Base-by-base conservation (phyloP, 2,329 filamentous ascomycete genomes). In the Fusarium sublunatum region DNA sequence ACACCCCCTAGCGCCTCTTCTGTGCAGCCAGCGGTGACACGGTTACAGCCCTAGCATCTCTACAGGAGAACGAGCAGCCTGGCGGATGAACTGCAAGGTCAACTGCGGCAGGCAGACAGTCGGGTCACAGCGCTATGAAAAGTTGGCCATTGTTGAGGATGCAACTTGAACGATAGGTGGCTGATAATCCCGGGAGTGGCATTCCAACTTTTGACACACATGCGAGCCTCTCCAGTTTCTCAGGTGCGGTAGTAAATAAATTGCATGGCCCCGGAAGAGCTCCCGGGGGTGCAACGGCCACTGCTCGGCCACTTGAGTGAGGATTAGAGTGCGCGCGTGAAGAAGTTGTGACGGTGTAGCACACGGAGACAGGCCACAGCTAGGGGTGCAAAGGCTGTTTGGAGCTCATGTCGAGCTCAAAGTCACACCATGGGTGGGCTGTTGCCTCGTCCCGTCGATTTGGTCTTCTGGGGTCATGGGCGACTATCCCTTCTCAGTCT, bases 361-460 rank as follows among this genome's bases (percentile, higher is more conserved):
- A 58, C 58, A 57, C 55, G 29, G 42, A 36, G 68, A 70, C 65
- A 68, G 64, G 53, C 66, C 65, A 70, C 59, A 65, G 46, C 49
- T 51, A 44, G 64, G 65, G 62, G 42, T 55, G 56, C 45, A 57
- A 53, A 50, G 50, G 64, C 57, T 65, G 56, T 68, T 65, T 48
- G 34, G 51, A 69, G 65, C 67, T 65, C 63, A 65, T 61, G 38
- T 58, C 51, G 45, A 58, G 65, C 61, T 68, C 64, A 67, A 63
- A 56, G 64, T 71, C 69, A 69, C 69, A 71, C 69, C 69, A 71
- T 61, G 50, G 53, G 58, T 71, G 68, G 66, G 68, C 67, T 69
- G 67, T 70, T 71, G 52, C 44, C 63, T 57, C 60, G 65, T 71
- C 60, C 68, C 66, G 56, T 68, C 56, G 45, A 58, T 65, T 70